Percentiles rank a stretch among this genome's conserved stretches.
phyloP scores from a whole-genome alignment of 2,329 filamentous ascomycete species.

The Sporothrix pallida region DNA sequence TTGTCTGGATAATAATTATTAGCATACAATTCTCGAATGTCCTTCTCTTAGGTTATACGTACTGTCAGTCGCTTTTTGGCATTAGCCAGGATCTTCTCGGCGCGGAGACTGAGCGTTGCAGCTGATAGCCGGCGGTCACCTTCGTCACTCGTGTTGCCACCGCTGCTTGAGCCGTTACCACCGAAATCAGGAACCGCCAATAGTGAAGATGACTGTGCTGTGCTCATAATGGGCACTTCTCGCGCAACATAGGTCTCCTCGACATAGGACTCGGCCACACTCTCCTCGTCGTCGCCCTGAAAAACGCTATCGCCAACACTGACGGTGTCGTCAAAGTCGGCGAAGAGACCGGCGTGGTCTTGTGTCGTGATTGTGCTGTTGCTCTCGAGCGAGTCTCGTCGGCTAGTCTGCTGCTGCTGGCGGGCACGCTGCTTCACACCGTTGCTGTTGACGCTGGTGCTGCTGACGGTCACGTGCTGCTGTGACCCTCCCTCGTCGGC shows the following conservation, averaged over 20 bases:
- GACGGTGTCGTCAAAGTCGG: constrained; percentile 65
- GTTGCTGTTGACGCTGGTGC: background rate
- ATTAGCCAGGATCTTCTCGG: constrained; percentile 89
- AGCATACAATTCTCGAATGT: background rate
- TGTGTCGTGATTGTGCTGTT: constrained; percentile 64
- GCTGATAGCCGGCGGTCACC: constrained; percentile 46
- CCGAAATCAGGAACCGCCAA: constrained; percentile 40
- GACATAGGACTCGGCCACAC: constrained; percentile 63
- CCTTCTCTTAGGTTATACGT: constrained; percentile 45
- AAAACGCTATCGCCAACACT: constrained; percentile 70
- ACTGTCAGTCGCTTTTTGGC: constrained; percentile 89
- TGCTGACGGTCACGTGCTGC: constrained; percentile 13
- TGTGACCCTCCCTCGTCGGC: constrained; percentile 41
- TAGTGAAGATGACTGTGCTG: constrained; percentile 6
- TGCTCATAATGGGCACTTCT: constrained; percentile 39
- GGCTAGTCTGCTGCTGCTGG: constrained; percentile 43
- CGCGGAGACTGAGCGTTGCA: constrained; percentile 74
- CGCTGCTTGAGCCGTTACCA: constrained; percentile 36
- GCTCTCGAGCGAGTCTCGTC: constrained; percentile 64
- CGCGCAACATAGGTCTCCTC: constrained; percentile 51
- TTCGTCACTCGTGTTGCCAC: constrained; percentile 54
- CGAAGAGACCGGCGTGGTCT: constrained; percentile 57
- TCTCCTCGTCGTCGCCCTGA: constrained; percentile 71
- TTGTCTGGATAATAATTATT: constrained; percentile 62
- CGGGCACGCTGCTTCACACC: constrained; percentile 54